Evolutionary conservation across 2,329 filamentous ascomycete genomes (phyloP).

Genomic region (Seiridium cupressi): DNA sequence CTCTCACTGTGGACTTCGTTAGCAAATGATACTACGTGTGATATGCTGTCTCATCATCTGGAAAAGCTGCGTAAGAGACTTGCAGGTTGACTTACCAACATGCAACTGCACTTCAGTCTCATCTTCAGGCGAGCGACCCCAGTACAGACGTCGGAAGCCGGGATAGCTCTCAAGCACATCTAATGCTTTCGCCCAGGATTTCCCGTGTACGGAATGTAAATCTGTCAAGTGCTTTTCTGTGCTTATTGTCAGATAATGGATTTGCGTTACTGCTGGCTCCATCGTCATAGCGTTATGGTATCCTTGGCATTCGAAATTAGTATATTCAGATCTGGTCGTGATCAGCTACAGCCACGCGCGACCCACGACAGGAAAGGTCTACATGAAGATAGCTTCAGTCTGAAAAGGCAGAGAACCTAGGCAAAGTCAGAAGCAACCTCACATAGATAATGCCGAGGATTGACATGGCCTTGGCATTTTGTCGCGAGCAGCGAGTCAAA

Average conservation of each 20-base stretch:
- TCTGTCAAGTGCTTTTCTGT: conserved; percentile 8
- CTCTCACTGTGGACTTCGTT: neutral
- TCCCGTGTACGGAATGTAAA: conserved; percentile 4
- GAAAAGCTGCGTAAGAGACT: neutral
- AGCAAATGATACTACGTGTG: neutral
- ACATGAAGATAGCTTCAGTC: too few species aligned
- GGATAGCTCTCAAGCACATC: neutral
- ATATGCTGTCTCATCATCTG: neutral
- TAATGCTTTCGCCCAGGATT: neutral
- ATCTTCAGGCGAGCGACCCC: conserved; percentile 4
- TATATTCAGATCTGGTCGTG: neutral
- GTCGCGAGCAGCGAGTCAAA: neutral
- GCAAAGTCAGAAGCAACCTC: neutral
- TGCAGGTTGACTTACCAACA: neutral
- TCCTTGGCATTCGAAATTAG: too few species aligned
- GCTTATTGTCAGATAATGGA: conserved; percentile 14
- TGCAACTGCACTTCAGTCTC: conserved; percentile 2
- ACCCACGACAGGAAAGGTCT: too few species aligned
- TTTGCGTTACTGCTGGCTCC: conserved; percentile 13
- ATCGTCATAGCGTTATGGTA: neutral
- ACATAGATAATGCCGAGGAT: neutral
- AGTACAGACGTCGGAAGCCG: conserved; percentile 4
- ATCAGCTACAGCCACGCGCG: too few species aligned
- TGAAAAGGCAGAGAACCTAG: too few species aligned
- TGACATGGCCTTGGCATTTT: neutral